Percentiles rank a stretch among this genome's conserved stretches.
These are phyloP conservation scores for Talaromyces borbonicus DNA, from an alignment of 495 filamentous ascomycete species.

Conservation along the genomic window DNA sequence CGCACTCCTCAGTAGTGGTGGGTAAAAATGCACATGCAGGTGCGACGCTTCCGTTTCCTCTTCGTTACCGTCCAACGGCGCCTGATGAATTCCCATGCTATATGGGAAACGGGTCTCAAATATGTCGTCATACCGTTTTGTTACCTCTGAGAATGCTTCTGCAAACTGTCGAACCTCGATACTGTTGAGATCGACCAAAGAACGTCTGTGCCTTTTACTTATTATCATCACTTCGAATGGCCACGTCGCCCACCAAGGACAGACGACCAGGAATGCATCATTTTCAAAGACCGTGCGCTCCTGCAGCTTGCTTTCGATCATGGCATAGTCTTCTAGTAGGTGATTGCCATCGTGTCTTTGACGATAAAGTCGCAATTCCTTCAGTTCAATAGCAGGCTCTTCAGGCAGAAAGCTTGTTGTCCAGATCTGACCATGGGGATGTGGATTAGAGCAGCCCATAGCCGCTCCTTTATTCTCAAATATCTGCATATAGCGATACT, in stretches of 20 bases:
- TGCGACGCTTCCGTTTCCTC: slow-evolving; percentile 80
- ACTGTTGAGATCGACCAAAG: slow-evolving; percentile 67
- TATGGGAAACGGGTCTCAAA: slow-evolving; percentile 97
- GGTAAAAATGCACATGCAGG: slow-evolving; percentile 96
- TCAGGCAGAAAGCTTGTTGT: slow-evolving; percentile 83
- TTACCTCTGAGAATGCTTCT: slow-evolving; percentile 75
- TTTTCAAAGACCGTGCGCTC: slow-evolving; percentile 88
- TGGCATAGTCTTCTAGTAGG: slow-evolving; percentile 77
- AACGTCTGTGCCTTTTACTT: slow-evolving; percentile 65
- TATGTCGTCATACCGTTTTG: slow-evolving; percentile 87
- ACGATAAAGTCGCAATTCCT: slow-evolving; percentile 66
- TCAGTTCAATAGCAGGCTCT: slow-evolving; percentile 70
- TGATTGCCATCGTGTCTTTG: slow-evolving; percentile 58
- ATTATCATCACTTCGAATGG: slow-evolving; percentile 94
- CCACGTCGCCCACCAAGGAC: slow-evolving; percentile 97
- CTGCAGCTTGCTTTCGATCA: slow-evolving; percentile 66
- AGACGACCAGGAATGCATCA: slow-evolving; percentile 67
- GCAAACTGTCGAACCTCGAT: slow-evolving; percentile 62
- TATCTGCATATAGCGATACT: slow-evolving; percentile 97
- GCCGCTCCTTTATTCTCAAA: slow-evolving; percentile 98
- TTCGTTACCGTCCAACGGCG: slow-evolving; percentile 69
- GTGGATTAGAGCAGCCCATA: slow-evolving; percentile 98
- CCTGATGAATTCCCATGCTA: slow-evolving; percentile 92
- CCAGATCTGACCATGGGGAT: slow-evolving; percentile 96
- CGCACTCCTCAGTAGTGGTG: slow-evolving; percentile 82